phyloP scores from a whole-genome alignment of 352 stramenopile genomes.

The Phytophthora fragariae region DNA sequence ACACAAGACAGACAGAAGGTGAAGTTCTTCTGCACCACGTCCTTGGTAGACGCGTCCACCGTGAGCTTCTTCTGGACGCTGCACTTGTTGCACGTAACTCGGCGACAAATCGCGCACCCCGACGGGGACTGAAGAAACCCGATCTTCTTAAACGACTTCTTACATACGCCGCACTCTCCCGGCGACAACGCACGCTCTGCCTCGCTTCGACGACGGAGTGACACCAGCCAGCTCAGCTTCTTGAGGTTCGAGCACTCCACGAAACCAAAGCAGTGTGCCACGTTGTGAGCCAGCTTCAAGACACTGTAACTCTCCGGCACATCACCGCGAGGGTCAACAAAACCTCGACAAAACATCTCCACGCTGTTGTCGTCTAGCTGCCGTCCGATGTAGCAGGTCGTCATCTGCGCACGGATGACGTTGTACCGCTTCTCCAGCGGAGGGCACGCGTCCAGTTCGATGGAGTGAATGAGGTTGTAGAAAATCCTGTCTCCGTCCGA shows the following conservation, averaged over 20 bases:
- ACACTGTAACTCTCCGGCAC: constrained; percentile 47
- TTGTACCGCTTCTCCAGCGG: constrained; percentile 26
- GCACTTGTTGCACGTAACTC: constrained; percentile 51
- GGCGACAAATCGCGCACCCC: constrained; percentile 37
- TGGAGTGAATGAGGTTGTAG: constrained; percentile 55
- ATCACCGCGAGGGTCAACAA: constrained; percentile 48
- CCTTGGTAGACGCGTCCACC: constrained; percentile 40
- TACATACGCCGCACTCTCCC: constrained; percentile 33
- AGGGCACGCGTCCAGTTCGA: constrained; percentile 39
- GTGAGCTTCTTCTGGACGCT: constrained; percentile 54
- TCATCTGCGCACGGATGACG: constrained; percentile 49
- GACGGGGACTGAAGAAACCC: constrained; percentile 31
- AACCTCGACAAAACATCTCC: constrained; percentile 59
- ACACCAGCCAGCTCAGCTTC: constrained; percentile 64
- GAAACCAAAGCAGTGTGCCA: constrained; percentile 32
- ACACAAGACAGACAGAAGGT: constrained; percentile 64
- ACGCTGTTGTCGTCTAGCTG: constrained; percentile 40
- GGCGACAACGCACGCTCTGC: not conserved
- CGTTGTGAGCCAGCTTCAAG: constrained; percentile 43
- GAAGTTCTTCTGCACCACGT: constrained; percentile 50
- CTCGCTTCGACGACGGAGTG: constrained; percentile 19
- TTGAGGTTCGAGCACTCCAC: constrained; percentile 63
- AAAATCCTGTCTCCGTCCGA: constrained; percentile 42
- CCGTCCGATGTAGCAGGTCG: constrained; percentile 57
- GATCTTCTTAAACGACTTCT: constrained; percentile 40